phyloP scores from a whole-genome alignment of 1,139 yeast species.

The Yamadazyma triangularis region DNA sequence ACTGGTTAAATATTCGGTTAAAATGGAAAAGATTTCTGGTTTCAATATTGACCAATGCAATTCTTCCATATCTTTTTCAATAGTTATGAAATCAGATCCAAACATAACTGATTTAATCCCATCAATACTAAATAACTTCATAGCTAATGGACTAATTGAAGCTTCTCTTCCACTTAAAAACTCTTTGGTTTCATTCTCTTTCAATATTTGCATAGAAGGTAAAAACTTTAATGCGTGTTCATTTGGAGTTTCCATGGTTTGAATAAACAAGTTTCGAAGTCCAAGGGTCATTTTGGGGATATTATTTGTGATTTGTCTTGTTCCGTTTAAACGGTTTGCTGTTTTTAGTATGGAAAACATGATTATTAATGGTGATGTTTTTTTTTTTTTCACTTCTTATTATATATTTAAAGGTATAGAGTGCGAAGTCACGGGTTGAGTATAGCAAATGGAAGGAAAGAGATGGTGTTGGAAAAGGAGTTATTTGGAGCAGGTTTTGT shows the following conservation, averaged over 20 bases:
- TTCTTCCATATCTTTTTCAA: slow-evolving; percentile 56
- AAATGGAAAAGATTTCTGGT: slow-evolving; percentile 81
- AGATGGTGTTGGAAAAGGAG: no score
- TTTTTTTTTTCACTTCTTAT: neutral
- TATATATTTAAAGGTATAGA: neutral
- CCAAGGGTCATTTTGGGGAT: no score
- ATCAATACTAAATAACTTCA: slow-evolving; percentile 48
- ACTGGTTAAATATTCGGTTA: slow-evolving; percentile 78
- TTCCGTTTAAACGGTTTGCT: no score
- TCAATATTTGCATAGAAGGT: slow-evolving; percentile 40
- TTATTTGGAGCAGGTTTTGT: no score
- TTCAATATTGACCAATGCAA: slow-evolving; percentile 74
- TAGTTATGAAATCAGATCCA: slow-evolving; percentile 71
- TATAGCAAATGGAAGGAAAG: no score
- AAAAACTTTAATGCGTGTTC: slow-evolving; percentile 45
- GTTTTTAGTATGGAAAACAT: neutral
- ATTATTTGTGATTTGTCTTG: no score
- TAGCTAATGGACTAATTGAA: slow-evolving; percentile 51
- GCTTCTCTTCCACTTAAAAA: slow-evolving; percentile 54
- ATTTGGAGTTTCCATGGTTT: slow-evolving; percentile 43
- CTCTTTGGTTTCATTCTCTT: slow-evolving; percentile 48
- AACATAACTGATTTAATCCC: slow-evolving; percentile 50
- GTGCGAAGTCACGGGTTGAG: no score
- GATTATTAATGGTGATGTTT: neutral
- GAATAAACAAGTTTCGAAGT: slow-evolving; percentile 30